A percentile compares a stretch with the other conserved stretches of the same genome.
These are phyloP conservation scores for Gomphus sp. DNA, from an alignment of 1,284 basidiomycete genomes.

Conservation along the genomic window DNA sequence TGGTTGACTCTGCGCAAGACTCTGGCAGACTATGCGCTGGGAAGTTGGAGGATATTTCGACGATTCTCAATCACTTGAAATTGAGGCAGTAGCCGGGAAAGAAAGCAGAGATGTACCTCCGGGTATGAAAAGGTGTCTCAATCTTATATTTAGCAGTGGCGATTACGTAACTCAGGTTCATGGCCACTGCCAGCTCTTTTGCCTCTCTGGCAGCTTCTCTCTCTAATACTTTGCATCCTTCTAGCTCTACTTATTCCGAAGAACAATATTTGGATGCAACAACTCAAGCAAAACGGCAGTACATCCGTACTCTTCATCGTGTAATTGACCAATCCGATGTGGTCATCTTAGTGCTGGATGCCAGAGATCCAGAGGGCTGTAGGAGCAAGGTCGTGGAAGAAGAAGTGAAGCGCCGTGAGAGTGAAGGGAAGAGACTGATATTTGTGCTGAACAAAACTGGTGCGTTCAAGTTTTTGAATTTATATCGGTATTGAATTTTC, in stretches of 20 bases:
- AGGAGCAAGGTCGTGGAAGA: slow-evolving; percentile 83
- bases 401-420: slow-evolving; percentile 76
- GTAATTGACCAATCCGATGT: slow-evolving; percentile 94
- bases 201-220: slow-evolving; percentile 34
- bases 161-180: slow-evolving; percentile 25
- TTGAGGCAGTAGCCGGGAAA: no score
- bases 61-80: no score
- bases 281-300: slow-evolving; percentile 60
- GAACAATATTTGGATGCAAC: slow-evolving; percentile 24
- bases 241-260: slow-evolving; percentile 18
- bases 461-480: slow-evolving; percentile 27
- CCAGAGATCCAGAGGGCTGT: slow-evolving; percentile 87
- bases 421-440: slow-evolving; percentile 81
- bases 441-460: slow-evolving; percentile 93
- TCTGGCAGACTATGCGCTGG: no score
- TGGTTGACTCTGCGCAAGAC: no score
- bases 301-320: slow-evolving; percentile 73
- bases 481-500: neutral
- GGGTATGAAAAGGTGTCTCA: no score
- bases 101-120: no score
- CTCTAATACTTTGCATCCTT: slow-evolving; percentile 21
- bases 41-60: no score
- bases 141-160: no score
- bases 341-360: slow-evolving; percentile 81
- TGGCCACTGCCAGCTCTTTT: slow-evolving; percentile 65